These are phyloP conservation scores for Penicillium sp. DNA, from an alignment of 2,329 filamentous ascomycete genomes.

Conservation along the genomic window DNA sequence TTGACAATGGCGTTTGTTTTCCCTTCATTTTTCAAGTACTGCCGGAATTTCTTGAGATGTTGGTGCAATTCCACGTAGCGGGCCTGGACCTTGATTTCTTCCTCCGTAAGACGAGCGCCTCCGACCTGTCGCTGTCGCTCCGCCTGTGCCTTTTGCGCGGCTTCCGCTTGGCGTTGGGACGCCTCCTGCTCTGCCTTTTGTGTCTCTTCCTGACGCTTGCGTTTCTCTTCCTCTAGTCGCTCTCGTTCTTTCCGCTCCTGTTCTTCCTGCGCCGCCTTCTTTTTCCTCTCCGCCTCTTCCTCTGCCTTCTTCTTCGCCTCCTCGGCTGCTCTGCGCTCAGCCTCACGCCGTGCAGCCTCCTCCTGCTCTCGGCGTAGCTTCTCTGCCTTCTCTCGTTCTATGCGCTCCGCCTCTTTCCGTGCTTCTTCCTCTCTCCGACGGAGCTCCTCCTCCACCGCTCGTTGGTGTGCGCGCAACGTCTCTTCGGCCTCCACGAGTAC, in stretches of 20 bases:
- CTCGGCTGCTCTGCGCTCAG: conserved; percentile 39
- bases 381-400: conserved; percentile 29
- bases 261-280: no score
- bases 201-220: conserved; percentile 26
- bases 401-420: conserved; percentile 33
- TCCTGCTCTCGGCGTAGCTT: conserved; percentile 28
- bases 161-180: conserved; percentile 27
- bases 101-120: conserved; percentile 25
- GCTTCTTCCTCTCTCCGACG: conserved; percentile 26
- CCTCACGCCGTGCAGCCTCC: conserved; percentile 32
- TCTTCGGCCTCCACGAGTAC: conserved; percentile 51
- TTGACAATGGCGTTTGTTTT: conserved; percentile 55
- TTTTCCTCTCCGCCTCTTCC: conserved; percentile 29
- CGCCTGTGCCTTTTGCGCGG: conserved; percentile 23
- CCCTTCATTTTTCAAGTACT: conserved; percentile 46
- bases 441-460: conserved; percentile 33
- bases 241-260: conserved; percentile 29
- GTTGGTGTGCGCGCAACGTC: conserved; percentile 43
- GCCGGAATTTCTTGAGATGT: conserved; percentile 54
- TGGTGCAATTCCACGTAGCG: conserved; percentile 54
- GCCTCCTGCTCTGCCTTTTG: no score
- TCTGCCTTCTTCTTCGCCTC: conserved; percentile 27
- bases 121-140: conserved; percentile 23
- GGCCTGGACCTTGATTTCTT: conserved; percentile 39
- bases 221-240: conserved; percentile 26